These are phyloP conservation scores for Oidiodendron maius DNA, from an alignment of 495 filamentous ascomycete species.

Conservation along the genomic window DNA sequence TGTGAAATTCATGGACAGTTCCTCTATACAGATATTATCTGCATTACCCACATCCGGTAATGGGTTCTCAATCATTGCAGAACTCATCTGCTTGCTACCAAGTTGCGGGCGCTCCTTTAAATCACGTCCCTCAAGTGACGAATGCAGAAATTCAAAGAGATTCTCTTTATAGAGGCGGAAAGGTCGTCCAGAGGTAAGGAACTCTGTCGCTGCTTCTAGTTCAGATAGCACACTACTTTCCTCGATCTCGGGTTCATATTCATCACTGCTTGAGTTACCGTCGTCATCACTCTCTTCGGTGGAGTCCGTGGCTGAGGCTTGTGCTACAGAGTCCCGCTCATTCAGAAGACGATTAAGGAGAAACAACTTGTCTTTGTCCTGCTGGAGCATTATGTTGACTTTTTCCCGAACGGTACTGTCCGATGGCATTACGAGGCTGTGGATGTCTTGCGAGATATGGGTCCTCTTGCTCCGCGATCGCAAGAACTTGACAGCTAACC, in stretches of 20 bases:
- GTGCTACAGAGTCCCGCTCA: neutral
- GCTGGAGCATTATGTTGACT: neutral
- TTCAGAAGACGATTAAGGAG: neutral
- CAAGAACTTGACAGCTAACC: neutral
- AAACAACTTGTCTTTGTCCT: neutral
- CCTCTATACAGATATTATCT: neutral
- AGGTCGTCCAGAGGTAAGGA: neutral
- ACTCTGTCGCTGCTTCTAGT: neutral
- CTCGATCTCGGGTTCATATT: neutral
- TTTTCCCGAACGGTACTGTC: neutral
- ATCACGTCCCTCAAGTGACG: too few species aligned
- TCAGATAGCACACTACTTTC: neutral
- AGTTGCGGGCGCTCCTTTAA: too few species aligned
- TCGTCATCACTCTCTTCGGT: neutral
- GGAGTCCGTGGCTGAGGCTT: neutral
- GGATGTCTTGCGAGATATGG: neutral
- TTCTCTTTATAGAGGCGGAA: neutral
- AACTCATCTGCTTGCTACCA: too few species aligned
- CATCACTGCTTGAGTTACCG: neutral
- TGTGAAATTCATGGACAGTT: neutral
- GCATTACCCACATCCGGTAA: too few species aligned
- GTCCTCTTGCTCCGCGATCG: neutral
- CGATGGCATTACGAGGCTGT: neutral
- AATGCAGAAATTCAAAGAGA: too few species aligned
- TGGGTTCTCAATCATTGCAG: too few species aligned